Evolutionary conservation across 1,284 basidiomycete species (phyloP).

Genomic region (Singerocomus rubriflavus): DNA sequence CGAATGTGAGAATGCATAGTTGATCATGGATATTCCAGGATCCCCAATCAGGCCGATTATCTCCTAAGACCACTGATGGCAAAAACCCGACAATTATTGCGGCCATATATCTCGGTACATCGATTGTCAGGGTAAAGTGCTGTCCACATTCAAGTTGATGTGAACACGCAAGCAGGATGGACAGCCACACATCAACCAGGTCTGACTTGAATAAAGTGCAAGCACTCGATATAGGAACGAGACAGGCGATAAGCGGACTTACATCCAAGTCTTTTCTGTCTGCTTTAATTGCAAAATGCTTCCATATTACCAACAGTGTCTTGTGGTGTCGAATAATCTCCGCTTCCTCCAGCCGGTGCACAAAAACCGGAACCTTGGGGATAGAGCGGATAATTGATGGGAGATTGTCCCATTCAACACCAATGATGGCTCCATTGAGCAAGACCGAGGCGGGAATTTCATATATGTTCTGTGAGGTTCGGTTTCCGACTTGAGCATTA

Average conservation of each 20-base stretch:
- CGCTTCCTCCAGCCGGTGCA: slow-evolving; percentile 40
- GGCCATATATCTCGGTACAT: slow-evolving; percentile 29
- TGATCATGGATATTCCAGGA: slow-evolving; percentile 36
- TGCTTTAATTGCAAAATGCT: slow-evolving; percentile 21
- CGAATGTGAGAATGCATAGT: slow-evolving; percentile 33
- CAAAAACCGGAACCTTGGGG: slow-evolving; percentile 23
- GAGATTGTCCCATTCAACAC: slow-evolving; percentile 21
- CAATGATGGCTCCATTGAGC: slow-evolving; percentile 32
- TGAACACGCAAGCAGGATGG: slow-evolving; percentile 48
- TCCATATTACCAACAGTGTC: slow-evolving; percentile 41
- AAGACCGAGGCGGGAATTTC: slow-evolving; percentile 23
- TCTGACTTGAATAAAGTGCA: slow-evolving; percentile 31
- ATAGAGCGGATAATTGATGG: slow-evolving; percentile 20
- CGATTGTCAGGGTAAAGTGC: slow-evolving; percentile 34
- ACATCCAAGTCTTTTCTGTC: slow-evolving; percentile 21
- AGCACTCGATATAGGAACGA: slow-evolving; percentile 5
- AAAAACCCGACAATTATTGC: slow-evolving; percentile 28
- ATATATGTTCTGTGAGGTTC: slow-evolving; percentile 21
- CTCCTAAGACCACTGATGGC: slow-evolving; percentile 5
- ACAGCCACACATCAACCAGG: slow-evolving; percentile 47
- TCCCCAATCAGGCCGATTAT: slow-evolving; percentile 20
- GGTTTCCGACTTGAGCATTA: slow-evolving; percentile 5
- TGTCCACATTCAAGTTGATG: slow-evolving; percentile 40
- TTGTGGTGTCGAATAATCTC: slow-evolving; percentile 48
- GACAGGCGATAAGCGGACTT: slow-evolving; percentile 14